Evolutionary conservation across 176 grass and related monocot species (phyloP).

Genomic region (Metroxylon sagu): DNA sequence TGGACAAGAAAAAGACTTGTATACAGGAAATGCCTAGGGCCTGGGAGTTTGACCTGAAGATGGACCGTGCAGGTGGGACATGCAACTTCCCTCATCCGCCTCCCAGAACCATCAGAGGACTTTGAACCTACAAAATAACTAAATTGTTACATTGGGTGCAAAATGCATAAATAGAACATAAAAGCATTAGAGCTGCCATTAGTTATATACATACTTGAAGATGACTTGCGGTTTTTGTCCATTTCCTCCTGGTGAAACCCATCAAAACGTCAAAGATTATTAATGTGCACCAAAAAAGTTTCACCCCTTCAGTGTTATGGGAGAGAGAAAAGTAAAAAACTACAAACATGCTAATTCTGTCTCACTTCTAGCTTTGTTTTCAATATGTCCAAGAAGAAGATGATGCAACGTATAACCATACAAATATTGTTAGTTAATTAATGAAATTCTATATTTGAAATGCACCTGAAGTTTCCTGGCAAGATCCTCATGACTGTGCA

Average conservation of each 20-base stretch:
- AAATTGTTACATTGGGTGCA: no score
- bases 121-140: conserved; percentile 34
- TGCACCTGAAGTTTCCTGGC: conserved; percentile 80
- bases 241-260: conserved; percentile 71
- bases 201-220: conserved; percentile 45
- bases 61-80: conserved; percentile 90
- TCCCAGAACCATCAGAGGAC: conserved; percentile 48
- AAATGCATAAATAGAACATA: neutral
- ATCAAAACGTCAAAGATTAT: conserved; percentile 2
- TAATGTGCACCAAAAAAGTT: no score
- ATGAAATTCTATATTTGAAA: neutral
- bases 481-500: conserved; percentile 89
- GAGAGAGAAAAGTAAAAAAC: no score
- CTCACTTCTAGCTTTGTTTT: no score
- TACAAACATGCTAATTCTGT: no score
- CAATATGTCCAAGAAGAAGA: no score
- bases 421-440: no score
- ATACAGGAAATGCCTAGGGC: neutral
- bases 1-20: no score
- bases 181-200: neutral
- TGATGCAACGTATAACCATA: no score
- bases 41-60: conserved; percentile 53
- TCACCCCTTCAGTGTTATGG: no score
- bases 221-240: conserved; percentile 88
- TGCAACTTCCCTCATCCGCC: conserved; percentile 72